Evolutionary conservation across 257 asterid species (phyloP).

Genomic region (Leonotis leonurus): DNA sequence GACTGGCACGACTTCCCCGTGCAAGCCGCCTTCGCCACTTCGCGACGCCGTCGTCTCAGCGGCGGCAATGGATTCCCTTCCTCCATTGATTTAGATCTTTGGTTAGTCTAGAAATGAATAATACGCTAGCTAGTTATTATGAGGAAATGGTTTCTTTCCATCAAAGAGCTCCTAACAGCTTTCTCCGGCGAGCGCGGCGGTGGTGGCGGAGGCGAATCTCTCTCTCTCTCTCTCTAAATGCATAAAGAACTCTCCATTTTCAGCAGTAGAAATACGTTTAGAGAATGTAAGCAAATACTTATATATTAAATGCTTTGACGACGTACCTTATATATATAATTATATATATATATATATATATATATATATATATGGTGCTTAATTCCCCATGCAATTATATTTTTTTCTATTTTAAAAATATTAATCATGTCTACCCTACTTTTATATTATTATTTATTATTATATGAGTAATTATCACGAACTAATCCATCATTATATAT

Average conservation of each 20-base stretch:
- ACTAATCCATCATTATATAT: neutral
- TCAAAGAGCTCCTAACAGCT: neutral
- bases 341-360: too few species aligned
- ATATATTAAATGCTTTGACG: constrained; percentile 20
- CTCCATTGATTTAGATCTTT: constrained; percentile 7
- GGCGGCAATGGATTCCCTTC: constrained; percentile 21
- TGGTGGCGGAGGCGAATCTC: neutral
- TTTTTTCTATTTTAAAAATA: neutral
- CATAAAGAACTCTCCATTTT: neutral
- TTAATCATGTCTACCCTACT: neutral
- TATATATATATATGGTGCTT: constrained; percentile 21
- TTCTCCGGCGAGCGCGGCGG: neutral
- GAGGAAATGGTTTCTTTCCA: too few species aligned
- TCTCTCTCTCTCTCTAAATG: neutral
- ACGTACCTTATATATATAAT: too few species aligned
- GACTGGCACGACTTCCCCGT: constrained; percentile 71
- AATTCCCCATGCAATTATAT: constrained; percentile 40
- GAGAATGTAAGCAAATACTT: neutral
- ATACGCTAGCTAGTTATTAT: too few species aligned
- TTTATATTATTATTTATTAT: neutral
- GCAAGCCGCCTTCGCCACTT: constrained; percentile 32
- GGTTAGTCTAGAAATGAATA: too few species aligned
- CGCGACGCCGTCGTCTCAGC: constrained; percentile 16
- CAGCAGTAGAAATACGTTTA: neutral
- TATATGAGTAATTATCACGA: neutral